A percentile compares a stretch with the other conserved stretches of the same genome.
Evolutionary conservation across 495 filamentous ascomycete species (phyloP).

Genomic region (Xylaria palmicola): DNA sequence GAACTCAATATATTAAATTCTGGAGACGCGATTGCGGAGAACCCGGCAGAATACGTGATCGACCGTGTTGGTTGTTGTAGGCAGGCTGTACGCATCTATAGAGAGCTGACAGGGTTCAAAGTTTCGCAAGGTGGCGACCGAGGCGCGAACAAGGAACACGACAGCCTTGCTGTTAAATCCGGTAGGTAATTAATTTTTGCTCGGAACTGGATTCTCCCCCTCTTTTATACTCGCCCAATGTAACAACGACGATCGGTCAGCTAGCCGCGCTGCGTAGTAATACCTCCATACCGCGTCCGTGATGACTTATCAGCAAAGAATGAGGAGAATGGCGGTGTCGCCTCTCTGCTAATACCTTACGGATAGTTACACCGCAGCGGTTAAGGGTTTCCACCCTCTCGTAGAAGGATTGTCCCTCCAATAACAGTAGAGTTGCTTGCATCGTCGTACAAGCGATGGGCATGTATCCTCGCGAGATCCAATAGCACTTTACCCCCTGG

Average conservation of each 20-base stretch:
- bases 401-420: conserved; percentile 1
- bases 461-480: not conserved
- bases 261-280: not conserved
- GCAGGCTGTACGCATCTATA: not conserved
- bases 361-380: not conserved
- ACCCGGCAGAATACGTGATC: not conserved
- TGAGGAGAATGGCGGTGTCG: not conserved
- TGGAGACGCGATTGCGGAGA: too few relatives aligned
- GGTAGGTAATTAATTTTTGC: too few relatives aligned
- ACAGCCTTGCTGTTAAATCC: not conserved
- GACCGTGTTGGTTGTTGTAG: not conserved
- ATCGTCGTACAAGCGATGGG: not conserved
- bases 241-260: not conserved
- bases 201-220: not conserved
- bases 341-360: not conserved
- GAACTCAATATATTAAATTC: not conserved
- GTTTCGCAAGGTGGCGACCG: not conserved
- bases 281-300: not conserved
- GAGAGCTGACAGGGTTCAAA: not conserved
- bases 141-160: not conserved
- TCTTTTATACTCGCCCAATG: not conserved
- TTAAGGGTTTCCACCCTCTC: not conserved
- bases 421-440: not conserved
- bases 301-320: too few relatives aligned
- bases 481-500: conserved; percentile 9